Evolutionary conservation across 225 moss, liverwort and hornwort species (phyloP).

Genomic region (Marchantia paleacea): DNA sequence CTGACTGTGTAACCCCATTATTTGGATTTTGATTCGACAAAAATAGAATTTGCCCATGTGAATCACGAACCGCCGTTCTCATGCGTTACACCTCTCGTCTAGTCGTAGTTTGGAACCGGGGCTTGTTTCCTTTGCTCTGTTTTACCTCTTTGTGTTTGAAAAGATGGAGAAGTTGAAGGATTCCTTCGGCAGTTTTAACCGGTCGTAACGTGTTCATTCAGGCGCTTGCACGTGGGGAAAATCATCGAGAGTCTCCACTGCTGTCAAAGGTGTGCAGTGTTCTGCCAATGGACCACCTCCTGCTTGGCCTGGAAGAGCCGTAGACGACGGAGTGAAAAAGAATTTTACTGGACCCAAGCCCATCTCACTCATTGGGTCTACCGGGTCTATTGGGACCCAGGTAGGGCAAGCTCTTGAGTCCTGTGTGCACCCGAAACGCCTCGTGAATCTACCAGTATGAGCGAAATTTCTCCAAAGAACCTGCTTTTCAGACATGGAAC

Average conservation of each 20-base stretch:
- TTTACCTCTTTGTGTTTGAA: background rate
- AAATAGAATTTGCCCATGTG: no score
- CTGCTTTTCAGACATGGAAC: no score
- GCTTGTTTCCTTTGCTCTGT: background rate
- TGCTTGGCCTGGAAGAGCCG: slow-evolving; percentile 94
- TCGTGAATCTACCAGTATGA: no score
- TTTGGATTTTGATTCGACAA: no score
- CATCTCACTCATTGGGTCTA: slow-evolving; percentile 89
- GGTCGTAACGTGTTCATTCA: slow-evolving; percentile 5
- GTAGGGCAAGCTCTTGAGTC: slow-evolving; percentile 25
- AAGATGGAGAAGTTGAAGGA: background rate
- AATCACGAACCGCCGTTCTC: no score
- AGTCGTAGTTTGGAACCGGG: background rate
- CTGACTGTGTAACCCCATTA: no score
- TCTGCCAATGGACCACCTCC: slow-evolving; percentile 56
- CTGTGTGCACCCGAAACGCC: no score
- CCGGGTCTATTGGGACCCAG: slow-evolving; percentile 99
- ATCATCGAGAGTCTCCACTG: slow-evolving; percentile 26
- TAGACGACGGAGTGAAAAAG: slow-evolving; percentile 48
- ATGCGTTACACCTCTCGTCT: no score
- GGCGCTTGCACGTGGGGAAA: slow-evolving; percentile 49
- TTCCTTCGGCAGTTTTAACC: background rate
- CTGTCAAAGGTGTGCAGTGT: slow-evolving; percentile 51
- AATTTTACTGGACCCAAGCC: slow-evolving; percentile 65
- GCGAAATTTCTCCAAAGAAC: no score